A percentile compares a stretch with the other conserved stretches of the same genome.
These are phyloP conservation scores for Hemileccinum rubropunctum DNA, from an alignment of 768 basidiomycete species.

Conservation along the genomic window DNA sequence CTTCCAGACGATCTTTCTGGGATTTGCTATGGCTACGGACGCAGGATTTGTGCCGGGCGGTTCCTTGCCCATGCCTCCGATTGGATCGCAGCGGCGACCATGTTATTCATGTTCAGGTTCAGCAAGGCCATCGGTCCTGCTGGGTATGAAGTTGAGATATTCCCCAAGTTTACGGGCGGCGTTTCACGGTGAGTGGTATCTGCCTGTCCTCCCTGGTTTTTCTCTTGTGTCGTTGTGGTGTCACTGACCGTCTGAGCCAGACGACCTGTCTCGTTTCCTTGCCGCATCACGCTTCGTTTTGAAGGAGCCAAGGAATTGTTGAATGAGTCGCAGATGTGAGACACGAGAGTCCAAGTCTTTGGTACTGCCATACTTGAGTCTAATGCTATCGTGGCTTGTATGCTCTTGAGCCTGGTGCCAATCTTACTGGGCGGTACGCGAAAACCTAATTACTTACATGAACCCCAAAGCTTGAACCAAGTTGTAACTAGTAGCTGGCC, in stretches of 20 bases:
- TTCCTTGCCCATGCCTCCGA: constrained; percentile 13
- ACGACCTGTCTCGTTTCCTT: constrained; percentile 15
- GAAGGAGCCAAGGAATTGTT: constrained; percentile 18
- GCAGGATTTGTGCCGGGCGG: constrained; percentile 23
- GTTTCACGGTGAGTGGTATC: constrained; percentile 14
- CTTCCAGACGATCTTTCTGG: constrained; percentile 18
- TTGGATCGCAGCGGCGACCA: constrained; percentile 21
- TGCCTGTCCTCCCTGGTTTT: background rate
- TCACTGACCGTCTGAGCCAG: constrained; percentile 4
- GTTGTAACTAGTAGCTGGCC: no score
- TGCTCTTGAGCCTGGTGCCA: no score
- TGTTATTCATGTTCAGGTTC: constrained; percentile 21
- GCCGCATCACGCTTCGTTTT: constrained; percentile 19
- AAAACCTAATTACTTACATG: no score
- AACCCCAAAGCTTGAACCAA: no score
- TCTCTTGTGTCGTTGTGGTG: no score
- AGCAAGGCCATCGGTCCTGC: constrained; percentile 20
- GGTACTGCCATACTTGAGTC: no score
- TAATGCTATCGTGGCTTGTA: no score
- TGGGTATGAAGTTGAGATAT: constrained; percentile 22
- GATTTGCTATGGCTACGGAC: constrained; percentile 35
- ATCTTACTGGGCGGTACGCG: no score
- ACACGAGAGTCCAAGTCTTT: no score
- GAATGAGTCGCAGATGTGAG: background rate
- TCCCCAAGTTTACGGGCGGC: constrained; percentile 15